phyloP scores from a whole-genome alignment of 768 basidiomycete genomes.

The Arthromyces matolae region DNA sequence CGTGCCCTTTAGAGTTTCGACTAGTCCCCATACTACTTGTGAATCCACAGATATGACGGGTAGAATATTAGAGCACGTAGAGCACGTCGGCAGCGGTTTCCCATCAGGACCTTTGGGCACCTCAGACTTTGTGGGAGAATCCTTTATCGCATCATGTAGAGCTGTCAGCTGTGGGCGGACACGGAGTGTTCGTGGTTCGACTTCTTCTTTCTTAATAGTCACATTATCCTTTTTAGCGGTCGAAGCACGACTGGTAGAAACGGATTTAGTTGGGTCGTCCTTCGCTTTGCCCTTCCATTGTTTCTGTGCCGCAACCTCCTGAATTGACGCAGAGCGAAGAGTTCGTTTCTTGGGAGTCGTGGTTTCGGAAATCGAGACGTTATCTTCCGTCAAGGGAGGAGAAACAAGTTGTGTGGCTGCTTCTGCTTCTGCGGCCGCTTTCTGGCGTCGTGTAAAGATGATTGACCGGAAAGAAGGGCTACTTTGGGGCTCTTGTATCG shows the following conservation, averaged over 20 bases:
- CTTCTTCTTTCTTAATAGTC: constrained; percentile 40
- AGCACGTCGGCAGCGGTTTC: constrained; percentile 64
- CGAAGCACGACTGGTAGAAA: constrained; percentile 18
- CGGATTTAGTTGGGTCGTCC: constrained; percentile 29
- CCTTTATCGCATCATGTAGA: constrained; percentile 36
- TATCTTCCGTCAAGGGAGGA: constrained; percentile 45
- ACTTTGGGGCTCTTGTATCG: constrained; percentile 30
- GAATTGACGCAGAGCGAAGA: constrained; percentile 31
- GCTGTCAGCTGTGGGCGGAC: constrained; percentile 38
- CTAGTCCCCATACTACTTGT: constrained; percentile 71
- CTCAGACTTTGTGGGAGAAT: constrained; percentile 33
- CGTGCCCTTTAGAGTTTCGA: constrained; percentile 37
- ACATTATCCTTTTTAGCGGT: constrained; percentile 19
- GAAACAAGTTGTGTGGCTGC: constrained; percentile 37
- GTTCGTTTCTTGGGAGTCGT: constrained; percentile 27
- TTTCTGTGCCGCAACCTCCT: constrained; percentile 19
- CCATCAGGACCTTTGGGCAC: constrained; percentile 60
- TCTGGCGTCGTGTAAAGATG: constrained; percentile 59
- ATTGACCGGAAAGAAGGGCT: constrained; percentile 46
- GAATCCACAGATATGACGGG: constrained; percentile 76
- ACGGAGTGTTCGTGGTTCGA: constrained; percentile 50
- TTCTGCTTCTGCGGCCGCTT: constrained; percentile 28
- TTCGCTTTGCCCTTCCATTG: constrained; percentile 40
- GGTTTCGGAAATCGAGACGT: constrained; percentile 30
- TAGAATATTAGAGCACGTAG: constrained; percentile 66